Evolutionary conservation across 345 rosid species (phyloP).

Genomic region (Aquilaria sinensis): DNA sequence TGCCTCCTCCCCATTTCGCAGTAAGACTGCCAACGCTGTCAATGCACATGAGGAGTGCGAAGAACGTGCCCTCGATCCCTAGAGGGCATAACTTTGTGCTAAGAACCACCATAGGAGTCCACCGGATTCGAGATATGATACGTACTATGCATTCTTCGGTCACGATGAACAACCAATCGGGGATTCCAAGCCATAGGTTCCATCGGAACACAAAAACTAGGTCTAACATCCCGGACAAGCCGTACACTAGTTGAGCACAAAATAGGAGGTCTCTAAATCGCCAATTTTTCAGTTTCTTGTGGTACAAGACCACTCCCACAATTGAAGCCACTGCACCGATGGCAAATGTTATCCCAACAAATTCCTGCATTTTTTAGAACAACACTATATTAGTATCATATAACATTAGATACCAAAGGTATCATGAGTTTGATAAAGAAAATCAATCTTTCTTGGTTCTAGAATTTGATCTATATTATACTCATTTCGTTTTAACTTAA

Average conservation of each 20-base stretch:
- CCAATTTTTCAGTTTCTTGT: constrained; percentile 53
- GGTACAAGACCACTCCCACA: constrained; percentile 66
- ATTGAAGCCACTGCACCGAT: constrained; percentile 76
- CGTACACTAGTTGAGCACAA: constrained; percentile 59
- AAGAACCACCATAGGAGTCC: constrained; percentile 79
- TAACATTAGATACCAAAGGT: too few relatives aligned
- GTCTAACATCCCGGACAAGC: constrained; percentile 64
- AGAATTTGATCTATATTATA: too few relatives aligned
- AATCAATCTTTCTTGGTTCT: too few relatives aligned
- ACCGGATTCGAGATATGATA: constrained; percentile 49
- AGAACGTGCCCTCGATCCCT: constrained; percentile 80
- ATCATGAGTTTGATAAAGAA: too few relatives aligned
- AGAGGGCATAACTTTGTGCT: constrained; percentile 72
- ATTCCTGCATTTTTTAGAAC: constrained; percentile 55
- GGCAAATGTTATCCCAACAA: constrained; percentile 60
- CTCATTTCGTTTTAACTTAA: too few relatives aligned
- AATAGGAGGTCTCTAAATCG: constrained; percentile 60
- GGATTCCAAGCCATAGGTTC: constrained; percentile 59
- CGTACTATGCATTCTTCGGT: constrained; percentile 57
- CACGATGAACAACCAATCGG: constrained; percentile 68
- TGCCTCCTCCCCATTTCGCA: constrained; percentile 66
- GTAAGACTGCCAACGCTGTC: constrained; percentile 61
- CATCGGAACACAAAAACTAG: constrained; percentile 59
- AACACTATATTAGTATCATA: too few relatives aligned
- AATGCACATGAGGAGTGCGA: constrained; percentile 71